Conservation (phyloP, 2,329 filamentous ascomycete species). For the Domatiomyces globalis region DNA sequence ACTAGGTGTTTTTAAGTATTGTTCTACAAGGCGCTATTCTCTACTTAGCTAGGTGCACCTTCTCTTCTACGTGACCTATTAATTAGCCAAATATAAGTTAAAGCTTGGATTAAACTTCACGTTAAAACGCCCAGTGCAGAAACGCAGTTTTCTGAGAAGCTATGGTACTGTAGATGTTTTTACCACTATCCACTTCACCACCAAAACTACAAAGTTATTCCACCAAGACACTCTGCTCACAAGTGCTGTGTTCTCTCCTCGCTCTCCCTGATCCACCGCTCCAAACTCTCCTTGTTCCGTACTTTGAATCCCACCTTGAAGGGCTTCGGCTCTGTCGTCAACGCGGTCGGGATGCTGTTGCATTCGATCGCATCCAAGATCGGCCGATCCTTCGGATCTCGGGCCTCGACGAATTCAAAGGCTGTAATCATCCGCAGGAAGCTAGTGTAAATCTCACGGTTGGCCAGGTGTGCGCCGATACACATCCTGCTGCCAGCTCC, state of each 20-base stretch:
- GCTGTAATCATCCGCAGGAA: constrained; percentile 46
- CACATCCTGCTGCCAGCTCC: constrained; percentile 52
- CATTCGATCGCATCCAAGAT: constrained; percentile 45
- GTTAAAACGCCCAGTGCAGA: no score
- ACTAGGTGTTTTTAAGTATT: no score
- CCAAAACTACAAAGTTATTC: no score
- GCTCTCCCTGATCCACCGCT: constrained; percentile 40
- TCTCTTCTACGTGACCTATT: no score
- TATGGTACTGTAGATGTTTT: no score
- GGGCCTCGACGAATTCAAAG: constrained; percentile 40
- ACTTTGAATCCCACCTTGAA: constrained; percentile 46
- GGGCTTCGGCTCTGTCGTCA: constrained; percentile 49
- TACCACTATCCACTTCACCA: no score
- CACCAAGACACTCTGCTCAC: constrained; percentile 20
- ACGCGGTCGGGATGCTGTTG: constrained; percentile 41
- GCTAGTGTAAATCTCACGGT: constrained; percentile 48
- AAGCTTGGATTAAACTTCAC: no score
- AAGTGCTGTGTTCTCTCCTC: constrained; percentile 39
- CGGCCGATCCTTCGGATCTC: constrained; percentile 35
- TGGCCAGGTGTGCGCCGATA: constrained; percentile 48
- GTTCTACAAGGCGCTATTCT: no score
- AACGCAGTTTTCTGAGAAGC: no score
- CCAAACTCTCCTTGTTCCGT: constrained; percentile 33
- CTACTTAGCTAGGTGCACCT: no score
- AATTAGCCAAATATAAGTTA: no score